Conservation (phyloP, 2,329 filamentous ascomycete species). For the Xylaria sp. region DNA sequence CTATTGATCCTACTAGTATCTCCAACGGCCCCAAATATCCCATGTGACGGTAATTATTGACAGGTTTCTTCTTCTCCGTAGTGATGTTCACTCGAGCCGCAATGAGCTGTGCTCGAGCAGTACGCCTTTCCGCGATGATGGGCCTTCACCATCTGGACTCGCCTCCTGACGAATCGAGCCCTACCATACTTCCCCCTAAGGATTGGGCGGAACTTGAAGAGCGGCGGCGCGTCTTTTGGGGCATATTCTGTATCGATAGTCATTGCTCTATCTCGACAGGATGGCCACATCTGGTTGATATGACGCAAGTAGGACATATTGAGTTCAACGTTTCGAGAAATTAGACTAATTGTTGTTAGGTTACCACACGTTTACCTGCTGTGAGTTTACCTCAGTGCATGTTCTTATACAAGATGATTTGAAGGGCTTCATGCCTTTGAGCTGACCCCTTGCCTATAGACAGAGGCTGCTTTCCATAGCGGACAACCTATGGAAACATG, state of each 20-base stretch:
- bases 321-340: not conserved
- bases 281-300: constrained; percentile 85
- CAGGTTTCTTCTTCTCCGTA: not conserved
- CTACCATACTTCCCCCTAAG: constrained; percentile 76
- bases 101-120: constrained; percentile 78
- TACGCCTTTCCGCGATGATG: constrained; percentile 70
- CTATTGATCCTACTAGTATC: not conserved
- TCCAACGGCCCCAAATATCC: not conserved
- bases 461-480: constrained; percentile 79
- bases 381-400: constrained; percentile 36
- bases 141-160: constrained; percentile 66
- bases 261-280: constrained; percentile 91
- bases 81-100: constrained; percentile 87
- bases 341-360: constrained; percentile 54
- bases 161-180: constrained; percentile 60
- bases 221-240: constrained; percentile 86
- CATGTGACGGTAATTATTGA: constrained; percentile 10
- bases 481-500: constrained; percentile 72
- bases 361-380: constrained; percentile 80
- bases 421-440: not conserved
- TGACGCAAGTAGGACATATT: constrained; percentile 67
- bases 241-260: constrained; percentile 81
- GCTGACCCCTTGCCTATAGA: constrained; percentile 53
- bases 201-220: constrained; percentile 88
- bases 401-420: not conserved